Evolutionary conservation across 352 stramenopile genomes (phyloP), one percentile per base, ranked within the genome.

Genomic region (Phytopythium litorale): DNA sequence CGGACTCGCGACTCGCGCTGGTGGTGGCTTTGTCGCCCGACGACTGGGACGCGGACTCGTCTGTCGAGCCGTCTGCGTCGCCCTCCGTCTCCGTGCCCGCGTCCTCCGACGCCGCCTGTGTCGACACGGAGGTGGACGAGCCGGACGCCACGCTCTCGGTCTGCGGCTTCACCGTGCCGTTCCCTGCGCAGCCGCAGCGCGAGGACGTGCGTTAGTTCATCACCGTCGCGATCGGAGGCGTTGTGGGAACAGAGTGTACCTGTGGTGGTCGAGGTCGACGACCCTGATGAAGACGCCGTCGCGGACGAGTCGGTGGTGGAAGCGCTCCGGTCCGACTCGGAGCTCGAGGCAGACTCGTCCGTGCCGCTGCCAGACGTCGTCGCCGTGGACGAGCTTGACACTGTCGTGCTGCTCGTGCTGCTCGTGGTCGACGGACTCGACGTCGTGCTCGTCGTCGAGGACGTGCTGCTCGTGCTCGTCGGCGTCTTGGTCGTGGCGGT

Each of bases 31-130:
- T 61, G 46, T 75, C 66, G 6, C 62, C 40, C 19, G 70, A 64
- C 13, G 62, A 65, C 1, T 66, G 45, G 7, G 71, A 64, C n/a
- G 45, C 16, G 4, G 45, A 51, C 23, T 65, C 68, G n/a, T 70
- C 70, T 0, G 64, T 60, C 12, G 62, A 50, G 7, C 9, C 25
- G 54, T 37, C 18, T 21, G 13, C 54, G 13, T 49, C 54, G 7
- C 16, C 19, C 11, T 49, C 42, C 9, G 5, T 46, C 33, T 30
- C 53, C 0, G 35, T 49, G 35, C 2, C 51, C 4, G 51, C 11
- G 19, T 43, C 30, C 1, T 21, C 30, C 13, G 54, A 46, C 6
- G 38, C 13, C 35, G 38, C 21, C 2, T 49, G 25, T 4, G 54
- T 51, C 54, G 54, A 60, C 21, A 43, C 28, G 54, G 38, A 28